Evolutionary conservation across 352 stramenopile species (phyloP).

Genomic region (Achlya hypogyna): DNA sequence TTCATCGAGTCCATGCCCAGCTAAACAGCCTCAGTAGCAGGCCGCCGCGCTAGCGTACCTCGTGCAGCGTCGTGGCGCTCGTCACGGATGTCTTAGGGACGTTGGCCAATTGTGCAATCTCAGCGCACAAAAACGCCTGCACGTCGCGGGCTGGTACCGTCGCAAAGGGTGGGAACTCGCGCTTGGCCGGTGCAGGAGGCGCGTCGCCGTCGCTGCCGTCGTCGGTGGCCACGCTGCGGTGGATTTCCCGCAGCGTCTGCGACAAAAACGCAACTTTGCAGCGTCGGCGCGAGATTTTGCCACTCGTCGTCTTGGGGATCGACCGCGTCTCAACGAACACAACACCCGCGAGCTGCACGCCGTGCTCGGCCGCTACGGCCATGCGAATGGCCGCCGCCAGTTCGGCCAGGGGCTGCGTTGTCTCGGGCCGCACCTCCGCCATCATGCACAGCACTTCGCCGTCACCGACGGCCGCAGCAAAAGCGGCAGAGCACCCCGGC

Average conservation of each 20-base stretch:
- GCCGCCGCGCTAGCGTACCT: slow-evolving; percentile 42
- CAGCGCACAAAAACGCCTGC: slow-evolving; percentile 40
- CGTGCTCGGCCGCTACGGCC: slow-evolving; percentile 69
- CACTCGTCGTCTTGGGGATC: slow-evolving; percentile 97
- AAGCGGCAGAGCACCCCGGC: slow-evolving; percentile 93
- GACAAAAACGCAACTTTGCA: slow-evolving; percentile 61
- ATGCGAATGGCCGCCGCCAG: slow-evolving; percentile 32
- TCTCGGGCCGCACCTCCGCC: slow-evolving; percentile 46
- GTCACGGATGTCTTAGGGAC: slow-evolving; percentile 42
- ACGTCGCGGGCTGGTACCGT: slow-evolving; percentile 44
- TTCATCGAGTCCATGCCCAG: slow-evolving; percentile 90
- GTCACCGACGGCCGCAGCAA: slow-evolving; percentile 53
- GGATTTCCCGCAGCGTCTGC: slow-evolving; percentile 53
- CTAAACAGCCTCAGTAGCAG: slow-evolving; percentile 38
- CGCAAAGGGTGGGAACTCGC: slow-evolving; percentile 24
- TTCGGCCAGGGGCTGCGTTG: neutral
- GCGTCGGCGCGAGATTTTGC: slow-evolving; percentile 95
- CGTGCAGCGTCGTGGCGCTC: slow-evolving; percentile 45
- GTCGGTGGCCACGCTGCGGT: slow-evolving; percentile 27
- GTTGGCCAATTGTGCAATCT: slow-evolving; percentile 52
- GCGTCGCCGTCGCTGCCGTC: neutral
- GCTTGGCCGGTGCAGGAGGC: slow-evolving; percentile 23
- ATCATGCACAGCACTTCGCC: slow-evolving; percentile 71
- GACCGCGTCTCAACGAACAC: slow-evolving; percentile 86
- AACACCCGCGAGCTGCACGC: slow-evolving; percentile 82